Evolutionary conservation across 768 basidiomycete species (phyloP), one percentile per base, ranked within the genome.

Genomic region (Pleurotus citrinopileatus): DNA sequence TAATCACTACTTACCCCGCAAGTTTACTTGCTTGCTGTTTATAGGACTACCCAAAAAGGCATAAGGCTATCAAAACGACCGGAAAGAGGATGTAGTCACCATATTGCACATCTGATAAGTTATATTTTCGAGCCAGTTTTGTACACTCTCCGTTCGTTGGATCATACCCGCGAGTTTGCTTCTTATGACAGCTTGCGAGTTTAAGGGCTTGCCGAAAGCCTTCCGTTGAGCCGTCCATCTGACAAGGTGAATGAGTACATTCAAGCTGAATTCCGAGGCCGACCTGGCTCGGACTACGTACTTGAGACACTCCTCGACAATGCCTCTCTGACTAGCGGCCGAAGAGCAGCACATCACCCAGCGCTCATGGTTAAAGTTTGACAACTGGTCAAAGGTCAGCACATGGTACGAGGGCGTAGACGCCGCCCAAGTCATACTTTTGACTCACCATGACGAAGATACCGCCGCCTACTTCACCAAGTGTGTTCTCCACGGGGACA

Each of bases 321-420:
- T 61, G 5, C 57, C 42, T 50, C 73, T 65, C 52, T 73, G 72
- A 54, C 74, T 72, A 54, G 89, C 77, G n/a, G 86, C 86, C 27
- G 82, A 83, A 20, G 77, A 37, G 48, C 44, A 54, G 29, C 57
- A 59, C 29, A 94, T 94, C 23, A 91, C 89, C 92, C 91, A 95
- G 59, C 89, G 87, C 65, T 94, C 94, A 67, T 95, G 93, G 66
- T 96, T 96, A 73, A 96, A 97, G 72, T 96, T 98, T 7, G 48
- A 55, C 89, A 74, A 87, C 3, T 86, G 86, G 3, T 86, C 85
- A 0, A 84, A 8, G 80, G 57, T 1, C 83, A 87, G 65, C 86
- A 86, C 4, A 74, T 76, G 2, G 82, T 86, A 26, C 43, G 23
- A 7, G 17, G 27, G 32, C 12, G 34, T 22, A 10, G 42, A 37